Evolutionary conservation across 768 basidiomycete species (phyloP).

Genomic region (Leccinum fibrillosum): DNA sequence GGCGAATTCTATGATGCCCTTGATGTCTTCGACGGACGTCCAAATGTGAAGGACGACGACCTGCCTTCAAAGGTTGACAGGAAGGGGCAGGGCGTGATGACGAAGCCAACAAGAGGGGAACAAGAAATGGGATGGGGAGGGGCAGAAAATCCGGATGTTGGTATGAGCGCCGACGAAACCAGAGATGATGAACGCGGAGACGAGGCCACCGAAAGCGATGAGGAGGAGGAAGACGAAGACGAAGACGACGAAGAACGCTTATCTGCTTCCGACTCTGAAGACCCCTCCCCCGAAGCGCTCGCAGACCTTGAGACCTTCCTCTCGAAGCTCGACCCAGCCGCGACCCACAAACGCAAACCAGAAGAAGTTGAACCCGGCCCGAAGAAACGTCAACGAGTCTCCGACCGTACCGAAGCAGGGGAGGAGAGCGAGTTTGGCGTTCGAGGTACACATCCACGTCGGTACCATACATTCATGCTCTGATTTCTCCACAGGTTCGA

Average conservation of each 20-base stretch:
- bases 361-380: constrained; percentile 27
- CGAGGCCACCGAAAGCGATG: constrained; percentile 19
- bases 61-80: constrained; percentile 9
- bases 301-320: constrained; percentile 73
- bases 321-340: constrained; percentile 53
- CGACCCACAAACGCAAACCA: constrained; percentile 55
- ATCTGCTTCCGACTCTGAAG: constrained; percentile 47
- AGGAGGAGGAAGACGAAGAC: constrained; percentile 9
- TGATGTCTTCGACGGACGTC: constrained; percentile 65
- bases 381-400: constrained; percentile 56
- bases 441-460: constrained; percentile 36
- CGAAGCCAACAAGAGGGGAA: constrained; percentile 51
- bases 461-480: not conserved
- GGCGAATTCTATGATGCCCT: constrained; percentile 62
- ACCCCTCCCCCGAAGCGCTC: constrained; percentile 53
- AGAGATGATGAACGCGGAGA: constrained; percentile 26
- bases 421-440: constrained; percentile 79
- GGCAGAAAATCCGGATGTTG: constrained; percentile 22
- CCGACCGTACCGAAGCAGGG: constrained; percentile 76
- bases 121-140: constrained; percentile 28
- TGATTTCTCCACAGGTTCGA: constrained; percentile 20
- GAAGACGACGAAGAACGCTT: constrained; percentile 46
- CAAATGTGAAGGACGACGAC: constrained; percentile 30
- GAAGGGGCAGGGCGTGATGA: constrained; percentile 31
- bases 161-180: constrained; percentile 36